These are phyloP conservation scores for Melaleuca alternifolia DNA, from an alignment of 345 rosid species.

Conservation along the genomic window DNA sequence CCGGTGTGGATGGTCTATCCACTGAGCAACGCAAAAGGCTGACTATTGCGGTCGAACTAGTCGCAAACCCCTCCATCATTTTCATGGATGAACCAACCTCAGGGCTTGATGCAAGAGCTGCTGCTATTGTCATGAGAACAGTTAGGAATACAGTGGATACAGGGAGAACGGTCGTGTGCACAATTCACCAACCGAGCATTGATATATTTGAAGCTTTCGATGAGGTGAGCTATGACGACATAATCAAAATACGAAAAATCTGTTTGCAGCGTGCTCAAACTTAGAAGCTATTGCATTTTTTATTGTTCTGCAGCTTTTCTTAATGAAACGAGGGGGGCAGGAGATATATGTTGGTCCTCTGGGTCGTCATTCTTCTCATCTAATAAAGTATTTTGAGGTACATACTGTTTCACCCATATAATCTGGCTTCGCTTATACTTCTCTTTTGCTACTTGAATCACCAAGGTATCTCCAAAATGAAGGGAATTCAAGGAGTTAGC, in stretches of 20 bases:
- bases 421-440: not conserved
- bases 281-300: not conserved
- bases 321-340: conserved; percentile 42
- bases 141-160: conserved; percentile 92
- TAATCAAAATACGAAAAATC: not conserved
- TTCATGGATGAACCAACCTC: conserved; percentile 98
- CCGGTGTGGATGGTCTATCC: conserved; percentile 80
- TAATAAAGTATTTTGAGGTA: conserved; percentile 42
- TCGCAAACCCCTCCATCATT: conserved; percentile 86
- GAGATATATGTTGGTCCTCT: conserved; percentile 44
- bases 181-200: conserved; percentile 92
- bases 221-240: conserved; percentile 34
- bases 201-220: conserved; percentile 91
- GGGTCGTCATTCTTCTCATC: conserved; percentile 27
- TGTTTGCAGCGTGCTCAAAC: not conserved
- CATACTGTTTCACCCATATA: not conserved
- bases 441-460: not conserved
- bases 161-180: conserved; percentile 87
- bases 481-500: conserved; percentile 28
- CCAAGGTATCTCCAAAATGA: not conserved
- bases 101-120: conserved; percentile 92
- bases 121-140: conserved; percentile 90
- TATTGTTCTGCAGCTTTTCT: conserved; percentile 21
- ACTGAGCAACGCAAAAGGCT: conserved; percentile 86
- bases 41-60: conserved; percentile 88